Conservation (phyloP, 805 yeast genomes). For the Wickerhamomyces hampshirensis region DNA sequence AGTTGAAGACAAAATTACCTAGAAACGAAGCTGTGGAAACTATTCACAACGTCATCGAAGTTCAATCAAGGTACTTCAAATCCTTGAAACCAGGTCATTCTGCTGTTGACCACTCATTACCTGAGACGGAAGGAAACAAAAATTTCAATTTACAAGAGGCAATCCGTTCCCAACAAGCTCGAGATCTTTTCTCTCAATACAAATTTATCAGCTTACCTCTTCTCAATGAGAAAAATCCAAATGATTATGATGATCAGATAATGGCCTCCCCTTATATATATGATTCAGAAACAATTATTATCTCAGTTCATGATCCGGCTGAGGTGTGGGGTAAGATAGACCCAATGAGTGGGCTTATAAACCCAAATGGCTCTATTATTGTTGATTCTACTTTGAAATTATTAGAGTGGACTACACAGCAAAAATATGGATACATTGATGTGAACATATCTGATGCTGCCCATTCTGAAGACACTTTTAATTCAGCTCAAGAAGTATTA, state of each 20-base stretch:
- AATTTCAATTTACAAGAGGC: conserved; percentile 63
- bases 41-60: conserved; percentile 71
- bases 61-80: conserved; percentile 86
- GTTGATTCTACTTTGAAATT: conserved; percentile 70
- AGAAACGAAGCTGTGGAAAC: conserved; percentile 73
- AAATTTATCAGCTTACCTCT: conserved; percentile 69
- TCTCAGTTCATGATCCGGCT: conserved; percentile 86
- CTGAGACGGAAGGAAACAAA: conserved; percentile 31
- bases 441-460: conserved; percentile 63
- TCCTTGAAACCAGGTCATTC: conserved; percentile 66
- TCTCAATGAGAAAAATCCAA: conserved; percentile 31
- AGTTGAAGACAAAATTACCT: conserved; percentile 60
- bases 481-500: conserved; percentile 71
- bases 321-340: conserved; percentile 87
- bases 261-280: conserved; percentile 69
- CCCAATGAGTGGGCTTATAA: conserved; percentile 73
- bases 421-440: conserved; percentile 76
- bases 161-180: conserved; percentile 66
- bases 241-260: conserved; percentile 58
- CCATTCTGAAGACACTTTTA: conserved; percentile 40
- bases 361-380: conserved; percentile 65
- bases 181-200: conserved; percentile 46
- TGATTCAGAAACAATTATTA: conserved; percentile 55
- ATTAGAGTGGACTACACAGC: conserved; percentile 59
- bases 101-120: conserved; percentile 32